Conservation (phyloP, 768 basidiomycete genomes). For the Lactifluus piperatus region DNA sequence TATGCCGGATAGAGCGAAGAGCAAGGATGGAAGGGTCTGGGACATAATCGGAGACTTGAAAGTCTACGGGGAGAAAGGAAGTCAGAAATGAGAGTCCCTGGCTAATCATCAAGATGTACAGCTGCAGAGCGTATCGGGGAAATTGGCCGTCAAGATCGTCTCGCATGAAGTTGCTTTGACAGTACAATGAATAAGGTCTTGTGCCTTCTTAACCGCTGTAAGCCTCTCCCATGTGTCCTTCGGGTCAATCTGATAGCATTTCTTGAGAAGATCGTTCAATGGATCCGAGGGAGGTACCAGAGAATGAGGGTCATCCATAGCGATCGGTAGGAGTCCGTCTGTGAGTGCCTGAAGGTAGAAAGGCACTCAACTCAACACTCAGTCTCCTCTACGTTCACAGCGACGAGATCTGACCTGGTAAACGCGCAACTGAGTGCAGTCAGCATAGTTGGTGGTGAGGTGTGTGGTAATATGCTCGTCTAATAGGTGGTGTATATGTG, state of each 20-base stretch:
- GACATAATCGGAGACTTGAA: neutral
- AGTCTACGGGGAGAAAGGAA: neutral
- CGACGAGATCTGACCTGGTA: constrained; percentile 8
- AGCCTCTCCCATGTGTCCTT: constrained; percentile 1
- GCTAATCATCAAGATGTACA: neutral
- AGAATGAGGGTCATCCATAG: constrained; percentile 9
- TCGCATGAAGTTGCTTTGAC: neutral
- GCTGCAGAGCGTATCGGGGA: neutral
- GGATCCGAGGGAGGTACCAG: constrained; percentile 15
- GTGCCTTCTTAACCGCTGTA: neutral
- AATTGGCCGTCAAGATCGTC: neutral
- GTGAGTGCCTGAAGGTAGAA: constrained; percentile 4
- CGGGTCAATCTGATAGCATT: neutral
- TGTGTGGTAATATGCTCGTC: constrained; percentile 11
- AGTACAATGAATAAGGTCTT: neutral
- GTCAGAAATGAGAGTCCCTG: neutral
- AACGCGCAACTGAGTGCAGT: constrained; percentile 12
- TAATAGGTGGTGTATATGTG: constrained; percentile 17
- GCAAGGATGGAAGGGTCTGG: constrained; percentile 1
- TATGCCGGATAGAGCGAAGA: neutral
- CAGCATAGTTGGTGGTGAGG: constrained; percentile 10
- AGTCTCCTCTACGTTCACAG: neutral
- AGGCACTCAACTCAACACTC: neutral
- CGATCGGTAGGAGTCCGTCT: neutral
- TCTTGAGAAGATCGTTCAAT: constrained; percentile 2